A percentile compares a stretch with the other conserved stretches of the same genome.
Evolutionary conservation across 2,329 filamentous ascomycete genomes (phyloP).

Genomic region (Phialophora expanda): DNA sequence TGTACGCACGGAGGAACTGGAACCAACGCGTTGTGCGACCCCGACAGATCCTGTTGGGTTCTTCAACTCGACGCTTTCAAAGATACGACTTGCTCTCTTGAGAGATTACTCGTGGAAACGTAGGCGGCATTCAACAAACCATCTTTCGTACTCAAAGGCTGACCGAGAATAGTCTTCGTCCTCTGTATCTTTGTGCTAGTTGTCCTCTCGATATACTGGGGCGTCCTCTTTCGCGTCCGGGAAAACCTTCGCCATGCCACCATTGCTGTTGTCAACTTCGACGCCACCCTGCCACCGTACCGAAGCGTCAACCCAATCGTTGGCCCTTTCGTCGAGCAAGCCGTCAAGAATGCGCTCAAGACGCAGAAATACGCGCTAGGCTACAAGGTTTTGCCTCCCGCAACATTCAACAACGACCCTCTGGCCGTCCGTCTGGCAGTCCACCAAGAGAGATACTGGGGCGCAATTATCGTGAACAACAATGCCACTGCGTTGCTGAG

Average conservation of each 20-base stretch:
- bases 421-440: constrained; percentile 62
- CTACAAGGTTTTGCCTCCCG: constrained; percentile 55
- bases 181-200: constrained; percentile 62
- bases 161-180: constrained; percentile 49
- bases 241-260: constrained; percentile 56
- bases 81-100: neutral
- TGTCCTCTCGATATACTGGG: constrained; percentile 67
- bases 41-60: constrained; percentile 40
- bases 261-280: constrained; percentile 68
- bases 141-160: neutral
- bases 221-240: constrained; percentile 58
- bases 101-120: constrained; percentile 20
- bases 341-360: constrained; percentile 48
- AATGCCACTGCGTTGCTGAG: constrained; percentile 66
- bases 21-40: neutral
- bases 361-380: constrained; percentile 43
- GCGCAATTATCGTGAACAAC: constrained; percentile 66
- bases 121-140: neutral
- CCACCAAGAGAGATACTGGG: constrained; percentile 65
- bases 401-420: constrained; percentile 62
- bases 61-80: constrained; percentile 39
- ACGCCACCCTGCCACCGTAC: constrained; percentile 60
- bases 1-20: neutral
- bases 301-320: constrained; percentile 56
- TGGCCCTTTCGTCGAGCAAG: constrained; percentile 53